Evolutionary conservation across 768 basidiomycete species (phyloP).

Genomic region (Agrocybe chaxingu): DNA sequence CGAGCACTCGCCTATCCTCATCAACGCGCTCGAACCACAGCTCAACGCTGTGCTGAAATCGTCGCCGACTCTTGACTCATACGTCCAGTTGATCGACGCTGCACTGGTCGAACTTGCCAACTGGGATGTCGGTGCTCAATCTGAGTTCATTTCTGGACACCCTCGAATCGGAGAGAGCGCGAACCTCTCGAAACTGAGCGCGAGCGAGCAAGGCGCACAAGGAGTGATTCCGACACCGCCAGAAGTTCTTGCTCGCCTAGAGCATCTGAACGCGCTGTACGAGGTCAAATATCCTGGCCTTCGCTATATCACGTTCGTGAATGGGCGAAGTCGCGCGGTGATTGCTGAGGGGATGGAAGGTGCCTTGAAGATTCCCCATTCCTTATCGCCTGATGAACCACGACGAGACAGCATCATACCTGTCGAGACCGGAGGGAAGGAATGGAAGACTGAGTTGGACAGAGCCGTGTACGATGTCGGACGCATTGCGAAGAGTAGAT

Average conservation of each 20-base stretch:
- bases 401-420: constrained; percentile 30
- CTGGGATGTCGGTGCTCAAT: constrained; percentile 51
- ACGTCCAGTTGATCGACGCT: constrained; percentile 53
- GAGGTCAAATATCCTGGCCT: constrained; percentile 71
- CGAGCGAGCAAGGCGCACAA: constrained; percentile 70
- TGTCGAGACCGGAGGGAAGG: constrained; percentile 34
- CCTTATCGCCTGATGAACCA: constrained; percentile 42
- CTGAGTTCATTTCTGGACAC: constrained; percentile 76
- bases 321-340: constrained; percentile 67
- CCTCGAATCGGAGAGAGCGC: constrained; percentile 86
- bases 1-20: constrained; percentile 65
- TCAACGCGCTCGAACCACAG: constrained; percentile 49
- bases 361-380: constrained; percentile 50
- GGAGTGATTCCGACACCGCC: constrained; percentile 57
- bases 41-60: constrained; percentile 32
- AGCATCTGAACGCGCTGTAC: constrained; percentile 74
- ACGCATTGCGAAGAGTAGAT: constrained; percentile 69
- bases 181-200: constrained; percentile 72
- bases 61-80: constrained; percentile 30
- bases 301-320: constrained; percentile 91
- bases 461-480: constrained; percentile 76
- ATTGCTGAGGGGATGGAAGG: constrained; percentile 82
- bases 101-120: constrained; percentile 45
- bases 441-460: constrained; percentile 66
- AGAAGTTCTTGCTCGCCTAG: constrained; percentile 69